These are phyloP conservation scores for Noccaea caerulescens DNA, from an alignment of 345 rosid genomes.

Conservation along the genomic window DNA sequence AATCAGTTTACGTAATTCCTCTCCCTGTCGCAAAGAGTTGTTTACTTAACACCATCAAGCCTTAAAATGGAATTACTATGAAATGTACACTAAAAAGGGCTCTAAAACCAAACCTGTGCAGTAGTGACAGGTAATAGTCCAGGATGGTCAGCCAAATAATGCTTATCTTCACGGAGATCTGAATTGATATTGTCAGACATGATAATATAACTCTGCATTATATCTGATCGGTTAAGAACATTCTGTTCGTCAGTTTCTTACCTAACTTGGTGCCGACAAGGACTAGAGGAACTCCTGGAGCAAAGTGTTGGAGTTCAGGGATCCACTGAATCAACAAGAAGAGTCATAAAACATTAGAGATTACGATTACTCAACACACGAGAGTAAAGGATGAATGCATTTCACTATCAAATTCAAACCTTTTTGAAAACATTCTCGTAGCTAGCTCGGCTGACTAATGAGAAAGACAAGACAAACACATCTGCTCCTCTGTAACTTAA, in stretches of 20 bases:
- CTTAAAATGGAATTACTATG: not conserved
- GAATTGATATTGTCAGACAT: slow-evolving; percentile 37
- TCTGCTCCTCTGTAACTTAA: slow-evolving; percentile 98
- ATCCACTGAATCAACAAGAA: slow-evolving; percentile 74
- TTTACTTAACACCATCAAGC: not conserved
- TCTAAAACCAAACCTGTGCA: slow-evolving; percentile 63
- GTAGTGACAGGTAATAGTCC: slow-evolving; percentile 90
- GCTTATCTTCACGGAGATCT: slow-evolving; percentile 98
- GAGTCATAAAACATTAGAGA: slow-evolving; percentile 41
- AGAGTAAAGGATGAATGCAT: slow-evolving; percentile 9
- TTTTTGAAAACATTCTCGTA: slow-evolving; percentile 91
- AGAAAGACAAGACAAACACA: slow-evolving; percentile 94
- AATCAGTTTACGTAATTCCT: slow-evolving; percentile 90
- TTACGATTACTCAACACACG: not conserved
- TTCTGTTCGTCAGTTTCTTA: slow-evolving; percentile 37
- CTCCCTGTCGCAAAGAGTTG: slow-evolving; percentile 61
- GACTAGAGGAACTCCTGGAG: slow-evolving; percentile 87
- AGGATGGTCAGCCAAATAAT: slow-evolving; percentile 95
- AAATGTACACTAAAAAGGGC: slow-evolving; percentile 7
- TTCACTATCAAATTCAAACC: slow-evolving; percentile 46
- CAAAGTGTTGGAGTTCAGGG: slow-evolving; percentile 94
- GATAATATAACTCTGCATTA: slow-evolving; percentile 26
- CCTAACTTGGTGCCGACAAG: slow-evolving; percentile 96
- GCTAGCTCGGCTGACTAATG: slow-evolving; percentile 94
- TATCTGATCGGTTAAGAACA: slow-evolving; percentile 23